Percentiles rank a stretch among this genome's conserved stretches.
phyloP scores from a whole-genome alignment of 1,284 basidiomycete species.

The Cryptococcus neoformans region DNA sequence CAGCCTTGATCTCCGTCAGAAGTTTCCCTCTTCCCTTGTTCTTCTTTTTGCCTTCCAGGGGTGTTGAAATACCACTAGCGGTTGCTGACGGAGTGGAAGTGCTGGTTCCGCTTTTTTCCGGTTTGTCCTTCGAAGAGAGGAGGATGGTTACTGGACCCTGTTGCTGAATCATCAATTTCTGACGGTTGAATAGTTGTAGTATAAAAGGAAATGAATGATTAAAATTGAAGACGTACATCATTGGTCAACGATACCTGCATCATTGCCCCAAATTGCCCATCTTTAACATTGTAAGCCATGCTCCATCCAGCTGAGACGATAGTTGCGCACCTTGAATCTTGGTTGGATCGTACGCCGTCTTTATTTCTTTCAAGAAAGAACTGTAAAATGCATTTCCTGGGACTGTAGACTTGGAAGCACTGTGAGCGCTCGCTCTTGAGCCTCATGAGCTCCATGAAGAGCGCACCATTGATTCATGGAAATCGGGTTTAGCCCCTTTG shows the following conservation, averaged over 20 bases:
- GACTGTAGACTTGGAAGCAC: conserved; percentile 56
- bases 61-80: not conserved
- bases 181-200: not conserved
- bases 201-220: not conserved
- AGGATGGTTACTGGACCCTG: conserved; percentile 33
- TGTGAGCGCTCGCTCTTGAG: too few relatives aligned
- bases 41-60: not conserved
- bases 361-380: conserved; percentile 66
- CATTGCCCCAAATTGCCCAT: conserved; percentile 91
- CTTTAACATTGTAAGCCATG: conserved; percentile 49
- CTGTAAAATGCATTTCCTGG: conserved; percentile 68
- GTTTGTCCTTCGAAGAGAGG: conserved; percentile 20
- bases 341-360: conserved; percentile 62
- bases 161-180: not conserved
- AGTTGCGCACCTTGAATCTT: conserved; percentile 68
- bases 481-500: conserved; percentile 79
- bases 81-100: not conserved
- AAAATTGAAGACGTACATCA: conserved; percentile 57
- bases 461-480: conserved; percentile 81
- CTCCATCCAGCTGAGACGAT: not conserved
- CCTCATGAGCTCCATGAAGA: not conserved
- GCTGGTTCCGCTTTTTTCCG: not conserved
- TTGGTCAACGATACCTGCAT: conserved; percentile 83
- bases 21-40: not conserved
- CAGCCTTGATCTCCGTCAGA: too few relatives aligned